Conservation (phyloP, 2,329 filamentous ascomycete genomes). For the Elsinoe ampelina region DNA sequence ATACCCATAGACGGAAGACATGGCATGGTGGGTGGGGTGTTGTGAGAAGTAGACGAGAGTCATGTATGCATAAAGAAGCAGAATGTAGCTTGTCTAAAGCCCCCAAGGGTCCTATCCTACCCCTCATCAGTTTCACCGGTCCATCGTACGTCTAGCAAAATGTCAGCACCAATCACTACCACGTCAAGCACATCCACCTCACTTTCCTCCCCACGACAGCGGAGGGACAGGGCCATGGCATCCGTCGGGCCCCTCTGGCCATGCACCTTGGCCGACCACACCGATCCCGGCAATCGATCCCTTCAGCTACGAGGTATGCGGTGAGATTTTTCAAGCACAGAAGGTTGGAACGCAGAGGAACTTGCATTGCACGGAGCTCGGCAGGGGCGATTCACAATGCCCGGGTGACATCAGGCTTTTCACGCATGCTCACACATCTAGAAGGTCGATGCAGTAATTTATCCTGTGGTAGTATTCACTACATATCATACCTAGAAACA, state of each 20-base stretch:
- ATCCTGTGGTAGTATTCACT: not conserved
- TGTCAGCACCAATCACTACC: not conserved
- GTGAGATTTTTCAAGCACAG: no score
- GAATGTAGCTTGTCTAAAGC: not conserved
- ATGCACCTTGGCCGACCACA: conserved; percentile 25
- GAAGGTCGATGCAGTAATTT: not conserved
- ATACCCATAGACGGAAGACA: conserved; percentile 43
- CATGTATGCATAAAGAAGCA: not conserved
- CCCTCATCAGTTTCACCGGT: not conserved
- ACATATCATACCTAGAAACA: conserved; percentile 7
- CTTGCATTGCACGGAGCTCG: no score
- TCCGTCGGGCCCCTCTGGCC: conserved; percentile 7
- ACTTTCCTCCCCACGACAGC: not conserved
- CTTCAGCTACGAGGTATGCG: no score
- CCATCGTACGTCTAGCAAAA: not conserved
- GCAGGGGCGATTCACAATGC: not conserved
- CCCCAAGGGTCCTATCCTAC: not conserved
- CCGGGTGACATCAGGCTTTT: no score
- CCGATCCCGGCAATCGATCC: conserved; percentile 27
- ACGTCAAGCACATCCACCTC: not conserved
- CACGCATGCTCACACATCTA: not conserved
- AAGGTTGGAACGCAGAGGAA: no score
- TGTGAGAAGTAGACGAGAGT: not conserved
- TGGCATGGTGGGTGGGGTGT: not conserved
- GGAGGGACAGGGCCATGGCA: conserved; percentile 23